Evolutionary conservation across 306 rosid species (phyloP), one percentile per base, ranked within the genome.

Genomic region (Ochetophila trinervis): DNA sequence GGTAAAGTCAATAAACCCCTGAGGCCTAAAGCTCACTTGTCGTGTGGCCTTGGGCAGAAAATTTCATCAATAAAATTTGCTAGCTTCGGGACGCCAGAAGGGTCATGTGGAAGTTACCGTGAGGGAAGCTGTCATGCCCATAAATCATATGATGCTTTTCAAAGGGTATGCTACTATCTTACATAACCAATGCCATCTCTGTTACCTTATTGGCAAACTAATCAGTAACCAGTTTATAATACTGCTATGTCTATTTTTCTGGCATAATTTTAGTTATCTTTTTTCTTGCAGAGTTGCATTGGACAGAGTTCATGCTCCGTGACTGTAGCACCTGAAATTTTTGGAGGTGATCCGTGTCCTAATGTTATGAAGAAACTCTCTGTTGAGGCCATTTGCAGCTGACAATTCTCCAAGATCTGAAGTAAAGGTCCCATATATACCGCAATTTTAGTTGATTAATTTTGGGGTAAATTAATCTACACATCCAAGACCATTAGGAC

Each of bases 321-420:
- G 57, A 86, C 90, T 6, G 96, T 84, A 14, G 80, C 84, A 21
- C 91, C 96, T 14, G 95, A 86, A 62, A 76, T 74, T 48, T 94
- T 94, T 49, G 99, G 99, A 73, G 99, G 99, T 47, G 99, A 90
- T 84, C 97, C 99, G 52, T 93, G 99, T 73, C 96, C 96, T 27
- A 83, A 69, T 58, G 88, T 93, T 40, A 93, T 90, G 94, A 93
- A 93, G 87, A 90, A 86, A 63, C 99, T 93, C 67, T 74, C 97
- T 0, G 97, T 90, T 62, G 96, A 94, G 24, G 96, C 90, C 60
- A 69, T 94, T 51, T 94, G 99, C 88, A 86, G 85, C 84, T 94
- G 82, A 88, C 68, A 56, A 75, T 40, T 73, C 70, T 69, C 58
- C 70, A 67, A 65, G 32, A 72, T 63, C 67, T 44, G 57, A 27